Base-by-base conservation (phyloP, 352 stramenopile genomes). In the Phytophthora megakarya region DNA sequence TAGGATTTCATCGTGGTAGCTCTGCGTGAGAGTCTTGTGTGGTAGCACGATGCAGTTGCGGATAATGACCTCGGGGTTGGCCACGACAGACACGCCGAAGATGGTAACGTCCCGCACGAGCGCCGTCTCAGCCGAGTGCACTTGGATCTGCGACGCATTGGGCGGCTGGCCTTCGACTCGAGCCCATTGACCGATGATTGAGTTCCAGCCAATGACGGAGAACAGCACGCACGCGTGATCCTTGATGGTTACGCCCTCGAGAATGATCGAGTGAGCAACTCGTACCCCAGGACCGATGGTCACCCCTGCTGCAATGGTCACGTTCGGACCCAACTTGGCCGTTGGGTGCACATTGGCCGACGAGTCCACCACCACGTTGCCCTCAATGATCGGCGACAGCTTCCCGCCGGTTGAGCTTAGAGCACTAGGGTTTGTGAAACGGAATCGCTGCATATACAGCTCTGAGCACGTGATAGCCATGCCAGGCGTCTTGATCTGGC, bases 401-500 rank as follows among this genome's bases (percentile, higher is more conserved):
- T 96, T 96, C 2, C 88, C 88, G 12, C 88, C 88, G 13, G 81
- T 93, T 12, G 75, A 67, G 49, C 86, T 93, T 51, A 96, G 52
- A 8, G 85, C 81, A 25, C 74, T 93, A n/a, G 86, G 86, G 62
- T 95, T 93, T 22, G 86, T 94, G 70, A 94, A 95, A 23, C 88
- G 88, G 68, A 95, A 96, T 22, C 88, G 88, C 54, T 96, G 88
- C 86, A 96, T 96, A 70, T 95, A 96, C 10, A 96, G 76, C 72
- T 95, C 88, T 9, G 88, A 96, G 63, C 88, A 96, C 67, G 88
- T 96, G 58, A 96, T 84, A 10, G 88, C 86, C 88, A 95, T 95
- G 16, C 88, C 88, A 0, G 88, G 88, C 1, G 88, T 96, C 78
- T 95, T 96, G 76, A 96, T 96, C 59, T 96, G 88, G 52, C 86